These are phyloP conservation scores for Ascochyta clinopodiicola DNA, from an alignment of 2,329 filamentous ascomycete genomes.

Conservation along the genomic window DNA sequence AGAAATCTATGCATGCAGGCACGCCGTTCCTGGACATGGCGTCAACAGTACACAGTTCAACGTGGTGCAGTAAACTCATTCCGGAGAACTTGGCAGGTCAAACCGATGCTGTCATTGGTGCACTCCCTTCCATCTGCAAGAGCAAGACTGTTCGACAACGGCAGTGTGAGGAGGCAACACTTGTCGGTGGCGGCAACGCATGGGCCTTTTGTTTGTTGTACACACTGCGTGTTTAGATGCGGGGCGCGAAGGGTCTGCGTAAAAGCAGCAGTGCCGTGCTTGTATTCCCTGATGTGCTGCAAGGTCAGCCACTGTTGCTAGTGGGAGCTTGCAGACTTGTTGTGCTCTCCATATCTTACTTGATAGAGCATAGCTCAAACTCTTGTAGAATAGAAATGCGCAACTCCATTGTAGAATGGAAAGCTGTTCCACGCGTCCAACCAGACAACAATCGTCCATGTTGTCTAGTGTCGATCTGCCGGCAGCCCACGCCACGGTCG, in stretches of 20 bases:
- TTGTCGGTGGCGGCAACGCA: constrained; percentile 14
- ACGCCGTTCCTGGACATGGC: constrained; percentile 2
- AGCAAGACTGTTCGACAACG: constrained; percentile 21
- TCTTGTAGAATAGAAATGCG: neutral
- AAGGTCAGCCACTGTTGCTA: constrained; percentile 25
- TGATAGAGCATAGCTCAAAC: constrained; percentile 3
- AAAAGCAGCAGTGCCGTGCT: constrained; percentile 20
- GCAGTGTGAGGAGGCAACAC: constrained; percentile 8
- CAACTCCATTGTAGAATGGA: neutral
- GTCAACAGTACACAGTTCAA: constrained; percentile 7
- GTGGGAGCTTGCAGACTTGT: constrained; percentile 9
- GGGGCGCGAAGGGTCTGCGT: constrained; percentile 24
- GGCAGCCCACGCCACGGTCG: neutral
- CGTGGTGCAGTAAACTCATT: constrained; percentile 28
- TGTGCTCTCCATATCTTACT: constrained; percentile 14
- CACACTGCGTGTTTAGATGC: constrained; percentile 31
- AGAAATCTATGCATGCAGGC: constrained; percentile 8
- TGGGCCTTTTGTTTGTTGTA: constrained; percentile 21
- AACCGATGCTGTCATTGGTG: constrained; percentile 18
- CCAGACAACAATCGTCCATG: neutral
- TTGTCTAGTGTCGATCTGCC: neutral
- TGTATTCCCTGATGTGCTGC: constrained; percentile 27
- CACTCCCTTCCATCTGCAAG: constrained; percentile 18
- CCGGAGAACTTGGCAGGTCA: constrained; percentile 28
- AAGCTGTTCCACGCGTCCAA: neutral